Base-by-base conservation (phyloP, 1,139 yeast genomes). In the Saccharomyces hybrid region DNA sequence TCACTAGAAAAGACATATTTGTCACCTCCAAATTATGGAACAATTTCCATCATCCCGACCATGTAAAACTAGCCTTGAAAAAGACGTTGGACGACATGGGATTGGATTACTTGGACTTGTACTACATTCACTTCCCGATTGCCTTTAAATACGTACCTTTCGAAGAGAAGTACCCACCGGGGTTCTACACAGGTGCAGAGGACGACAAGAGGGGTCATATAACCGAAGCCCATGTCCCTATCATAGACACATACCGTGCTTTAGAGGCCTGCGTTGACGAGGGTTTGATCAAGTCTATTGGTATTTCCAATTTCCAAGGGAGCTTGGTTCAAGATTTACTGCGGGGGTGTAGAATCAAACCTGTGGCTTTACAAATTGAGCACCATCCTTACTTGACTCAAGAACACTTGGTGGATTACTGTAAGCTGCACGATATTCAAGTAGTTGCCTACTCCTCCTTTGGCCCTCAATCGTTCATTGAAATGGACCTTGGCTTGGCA, bases 371-470 rank as follows among this genome's bases (percentile, higher is more conserved):
- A 64, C 97, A 90, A 74, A 86, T 90, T 68, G 97, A 90, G 76
- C 93, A 87, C 73, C 97, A 89, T 72, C 96, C 97, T 62, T 89
- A 88, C 77, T 78, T 89, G 71, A 88, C 86, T 62, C 97, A 89
- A 74, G 80, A 80, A 57, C 77, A 76, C 61, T 77, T 88, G 69
- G 71, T 88, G 59, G 78, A 84, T 63, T 87, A 74, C 66, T 87
- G 80, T 59, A 81, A 86, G 70, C 65, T 73, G 48, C 73, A 80
- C 62, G 83, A 80, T 50, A 81, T 89, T 66, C 85, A 83, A 56
- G 78, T 89, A 66, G 87, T 89, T 53, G 97, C 86, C 28, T 89
- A 89, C 77, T 88, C 96, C 7, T 86, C 96, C 11, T 86, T 88
- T 67, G 93, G 93, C 49, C 90, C 91, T 27, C 86, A 81, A 69